phyloP scores from a whole-genome alignment of 495 filamentous ascomycete species.

The Lasiosphaeriaceae sp. region DNA sequence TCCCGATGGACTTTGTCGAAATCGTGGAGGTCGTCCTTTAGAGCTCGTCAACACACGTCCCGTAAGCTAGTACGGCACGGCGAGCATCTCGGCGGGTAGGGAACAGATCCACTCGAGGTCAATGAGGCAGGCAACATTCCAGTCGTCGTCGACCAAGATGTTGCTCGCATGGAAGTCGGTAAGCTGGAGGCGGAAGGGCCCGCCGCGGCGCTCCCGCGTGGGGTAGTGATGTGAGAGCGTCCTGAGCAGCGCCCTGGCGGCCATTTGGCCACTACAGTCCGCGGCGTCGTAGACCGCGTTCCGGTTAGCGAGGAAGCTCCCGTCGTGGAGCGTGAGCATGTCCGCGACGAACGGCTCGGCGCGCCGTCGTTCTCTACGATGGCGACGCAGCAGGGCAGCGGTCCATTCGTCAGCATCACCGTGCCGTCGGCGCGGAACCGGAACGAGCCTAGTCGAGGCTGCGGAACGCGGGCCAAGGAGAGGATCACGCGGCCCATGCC shows the following conservation, averaged over 20 bases:
- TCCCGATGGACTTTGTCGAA: constrained; percentile 9
- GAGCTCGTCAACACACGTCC: constrained; percentile 20
- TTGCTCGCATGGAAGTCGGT: constrained; percentile 26
- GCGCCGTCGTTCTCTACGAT: constrained; percentile 34
- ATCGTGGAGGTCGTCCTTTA: constrained; percentile 4
- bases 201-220: constrained; percentile 12
- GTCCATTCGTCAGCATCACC: constrained; percentile 30
- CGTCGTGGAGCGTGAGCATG: constrained; percentile 28
- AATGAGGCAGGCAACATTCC: constrained; percentile 23
- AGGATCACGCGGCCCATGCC: constrained; percentile 30
- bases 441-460: constrained; percentile 35
- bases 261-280: constrained; percentile 26
- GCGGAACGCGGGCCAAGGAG: constrained; percentile 24
- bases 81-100: constrained; percentile 22
- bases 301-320: constrained; percentile 26
- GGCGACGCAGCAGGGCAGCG: constrained; percentile 23
- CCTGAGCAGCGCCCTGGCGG: constrained; percentile 26
- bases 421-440: constrained; percentile 23
- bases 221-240: constrained; percentile 23
- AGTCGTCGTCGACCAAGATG: constrained; percentile 35
- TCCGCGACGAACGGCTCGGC: constrained; percentile 25
- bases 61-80: constrained; percentile 33
- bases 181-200: constrained; percentile 19
- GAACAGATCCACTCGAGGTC: constrained; percentile 27
- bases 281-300: constrained; percentile 23